Percentiles rank a stretch among this genome's conserved stretches.
Evolutionary conservation across 148 eudicot species (phyloP).

Genomic region (Cornus controversa): DNA sequence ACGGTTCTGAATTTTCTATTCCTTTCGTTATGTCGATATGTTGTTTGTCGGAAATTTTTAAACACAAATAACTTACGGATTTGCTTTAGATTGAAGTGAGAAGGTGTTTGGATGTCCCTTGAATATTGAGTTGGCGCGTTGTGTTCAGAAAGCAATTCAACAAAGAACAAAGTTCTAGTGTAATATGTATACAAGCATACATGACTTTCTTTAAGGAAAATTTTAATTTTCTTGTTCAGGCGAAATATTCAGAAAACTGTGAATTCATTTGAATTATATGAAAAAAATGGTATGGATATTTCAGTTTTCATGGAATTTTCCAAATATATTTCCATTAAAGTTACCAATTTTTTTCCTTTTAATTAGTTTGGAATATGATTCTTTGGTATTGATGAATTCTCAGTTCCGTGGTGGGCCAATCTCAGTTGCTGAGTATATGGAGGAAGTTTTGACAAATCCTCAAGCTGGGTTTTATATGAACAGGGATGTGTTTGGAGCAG

Average conservation of each 20-base stretch:
- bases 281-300: background rate
- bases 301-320: background rate
- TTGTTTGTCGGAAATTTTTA: constrained; percentile 7
- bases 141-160: background rate
- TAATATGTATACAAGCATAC: no score
- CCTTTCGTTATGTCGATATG: background rate
- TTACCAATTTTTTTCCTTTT: background rate
- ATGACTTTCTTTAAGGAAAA: no score
- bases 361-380: background rate
- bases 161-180: no score
- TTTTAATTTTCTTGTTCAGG: no score
- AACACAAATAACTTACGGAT: no score
- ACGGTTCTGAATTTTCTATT: constrained; percentile 4
- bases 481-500: constrained; percentile 98
- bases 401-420: constrained; percentile 98
- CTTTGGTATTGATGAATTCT: background rate
- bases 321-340: background rate
- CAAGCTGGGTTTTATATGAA: constrained; percentile 89
- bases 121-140: background rate
- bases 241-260: background rate
- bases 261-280: background rate
- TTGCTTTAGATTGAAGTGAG: no score
- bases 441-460: constrained; percentile 94
- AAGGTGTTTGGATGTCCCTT: background rate
- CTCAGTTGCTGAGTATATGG: constrained; percentile 97